Conservation (phyloP, 495 filamentous ascomycete genomes). For the Neurospora intermedia region DNA sequence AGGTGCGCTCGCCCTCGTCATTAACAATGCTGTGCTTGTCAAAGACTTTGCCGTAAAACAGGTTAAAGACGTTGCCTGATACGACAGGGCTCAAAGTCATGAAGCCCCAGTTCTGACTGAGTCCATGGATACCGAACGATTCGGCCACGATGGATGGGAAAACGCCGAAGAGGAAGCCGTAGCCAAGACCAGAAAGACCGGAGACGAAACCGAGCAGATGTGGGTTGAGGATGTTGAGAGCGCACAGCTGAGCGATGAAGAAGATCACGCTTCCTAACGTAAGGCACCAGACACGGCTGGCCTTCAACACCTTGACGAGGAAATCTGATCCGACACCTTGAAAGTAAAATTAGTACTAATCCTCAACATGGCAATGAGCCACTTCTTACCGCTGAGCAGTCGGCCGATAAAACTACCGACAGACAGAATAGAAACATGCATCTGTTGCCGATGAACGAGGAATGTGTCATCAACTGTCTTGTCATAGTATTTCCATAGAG, state of each 20-base stretch:
- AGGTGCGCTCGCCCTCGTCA: conserved; percentile 58
- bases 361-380: neutral
- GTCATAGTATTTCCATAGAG: conserved; percentile 75
- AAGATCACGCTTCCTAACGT: conserved; percentile 70
- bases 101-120: conserved; percentile 86
- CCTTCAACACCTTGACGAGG: conserved; percentile 65
- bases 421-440: conserved; percentile 90
- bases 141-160: conserved; percentile 88
- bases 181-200: conserved; percentile 73
- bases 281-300: conserved; percentile 83
- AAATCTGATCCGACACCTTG: conserved; percentile 81
- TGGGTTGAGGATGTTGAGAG: conserved; percentile 69
- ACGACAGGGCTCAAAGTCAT: conserved; percentile 85
- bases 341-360: conserved; percentile 1
- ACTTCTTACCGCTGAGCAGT: conserved; percentile 53
- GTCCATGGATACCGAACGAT: conserved; percentile 79
- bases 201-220: conserved; percentile 69
- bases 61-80: conserved; percentile 82
- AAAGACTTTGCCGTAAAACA: conserved; percentile 74
- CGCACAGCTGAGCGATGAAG: conserved; percentile 67
- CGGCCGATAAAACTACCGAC: conserved; percentile 75
- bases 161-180: conserved; percentile 91
- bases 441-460: conserved; percentile 71
- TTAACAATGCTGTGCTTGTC: conserved; percentile 66
- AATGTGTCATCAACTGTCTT: conserved; percentile 59